A percentile compares a stretch with the other conserved stretches of the same genome.
Evolutionary conservation across 139 green algal species (phyloP).

Genomic region (Chlorella sp.): DNA sequence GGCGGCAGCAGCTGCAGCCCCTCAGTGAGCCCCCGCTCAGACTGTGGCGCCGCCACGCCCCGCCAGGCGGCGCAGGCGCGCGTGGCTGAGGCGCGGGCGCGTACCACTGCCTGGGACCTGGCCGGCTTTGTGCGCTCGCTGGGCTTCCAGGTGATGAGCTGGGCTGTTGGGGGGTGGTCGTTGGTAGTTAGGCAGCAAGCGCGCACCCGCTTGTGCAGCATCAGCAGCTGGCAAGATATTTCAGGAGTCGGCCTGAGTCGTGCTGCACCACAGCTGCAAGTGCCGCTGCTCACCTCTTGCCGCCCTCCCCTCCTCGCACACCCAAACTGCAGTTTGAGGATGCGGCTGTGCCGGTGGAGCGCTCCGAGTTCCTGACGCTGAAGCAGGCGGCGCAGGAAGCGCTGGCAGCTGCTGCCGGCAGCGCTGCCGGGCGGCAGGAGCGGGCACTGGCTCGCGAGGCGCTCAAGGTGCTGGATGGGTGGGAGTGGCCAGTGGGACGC

Average conservation of each 20-base stretch:
- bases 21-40: not conserved
- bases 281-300: not conserved
- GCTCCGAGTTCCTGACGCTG: conserved; percentile 18
- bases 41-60: not conserved
- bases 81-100: conserved; percentile 11
- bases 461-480: conserved; percentile 11
- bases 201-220: too few relatives aligned
- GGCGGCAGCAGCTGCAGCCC: not conserved
- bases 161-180: not conserved
- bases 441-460: conserved; percentile 22
- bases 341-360: not conserved
- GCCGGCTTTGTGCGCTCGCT: conserved; percentile 20
- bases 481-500: conserved; percentile 2
- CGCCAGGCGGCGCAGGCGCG: not conserved
- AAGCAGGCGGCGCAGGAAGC: not conserved
- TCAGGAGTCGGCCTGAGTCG: too few relatives aligned
- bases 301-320: not conserved
- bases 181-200: not conserved
- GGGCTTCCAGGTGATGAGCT: conserved; percentile 30
- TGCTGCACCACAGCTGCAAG: too few relatives aligned
- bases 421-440: not conserved
- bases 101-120: conserved; percentile 19
- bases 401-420: not conserved
- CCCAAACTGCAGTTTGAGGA: not conserved
- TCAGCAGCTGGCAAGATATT: too few relatives aligned